Conservation (phyloP, 495 filamentous ascomycete species). For the Penicillium waksmanii region DNA sequence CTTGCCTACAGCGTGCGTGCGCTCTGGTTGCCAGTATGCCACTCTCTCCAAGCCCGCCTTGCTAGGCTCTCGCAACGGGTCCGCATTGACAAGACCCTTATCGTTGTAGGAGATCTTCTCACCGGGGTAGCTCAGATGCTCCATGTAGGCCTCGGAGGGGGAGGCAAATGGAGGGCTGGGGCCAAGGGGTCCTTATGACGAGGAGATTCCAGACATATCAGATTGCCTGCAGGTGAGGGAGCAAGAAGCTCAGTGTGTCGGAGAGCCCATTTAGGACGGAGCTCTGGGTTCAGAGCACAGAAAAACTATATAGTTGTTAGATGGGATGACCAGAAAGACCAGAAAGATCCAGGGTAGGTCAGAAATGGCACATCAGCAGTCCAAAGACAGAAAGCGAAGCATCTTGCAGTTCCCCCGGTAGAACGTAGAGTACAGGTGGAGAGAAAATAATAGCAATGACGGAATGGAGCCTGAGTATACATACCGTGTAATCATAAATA, state of each 20-base stretch:
- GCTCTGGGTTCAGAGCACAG: conserved; percentile 67
- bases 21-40: conserved; percentile 65
- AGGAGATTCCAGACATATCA: conserved; percentile 85
- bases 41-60: conserved; percentile 59
- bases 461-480: conserved; percentile 24
- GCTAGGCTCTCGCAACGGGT: conserved; percentile 42
- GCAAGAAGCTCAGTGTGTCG: conserved; percentile 67
- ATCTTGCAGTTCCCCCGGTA: not conserved
- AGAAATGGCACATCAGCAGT: not conserved
- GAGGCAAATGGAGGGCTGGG: conserved; percentile 73
- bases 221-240: conserved; percentile 54
- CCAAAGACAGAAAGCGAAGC: conserved; percentile 2
- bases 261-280: conserved; percentile 71
- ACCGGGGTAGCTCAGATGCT: conserved; percentile 67
- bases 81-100: conserved; percentile 53
- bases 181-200: conserved; percentile 64
- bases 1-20: conserved; percentile 61
- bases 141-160: conserved; percentile 64
- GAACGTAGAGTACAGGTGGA: conserved; percentile 4
- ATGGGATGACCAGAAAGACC: not conserved
- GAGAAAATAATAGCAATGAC: conserved; percentile 1
- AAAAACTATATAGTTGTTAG: conserved; percentile 63
- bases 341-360: not conserved
- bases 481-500: conserved; percentile 84
- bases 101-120: conserved; percentile 62